Conservation (phyloP, 441 rosid species). For the Bruguiera hainesii region DNA sequence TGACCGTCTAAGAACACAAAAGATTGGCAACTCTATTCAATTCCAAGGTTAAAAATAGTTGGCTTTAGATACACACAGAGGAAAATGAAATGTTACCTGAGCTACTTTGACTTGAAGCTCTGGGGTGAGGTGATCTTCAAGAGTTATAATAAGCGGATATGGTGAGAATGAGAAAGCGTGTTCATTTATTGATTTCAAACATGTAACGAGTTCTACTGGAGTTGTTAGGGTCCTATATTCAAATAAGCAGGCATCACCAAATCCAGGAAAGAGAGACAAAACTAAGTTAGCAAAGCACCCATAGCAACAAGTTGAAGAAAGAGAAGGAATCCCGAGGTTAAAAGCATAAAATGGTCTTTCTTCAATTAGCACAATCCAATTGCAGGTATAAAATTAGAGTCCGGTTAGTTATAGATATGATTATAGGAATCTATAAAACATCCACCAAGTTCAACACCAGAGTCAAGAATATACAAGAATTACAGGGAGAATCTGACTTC, state of each 20-base stretch:
- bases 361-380: not conserved
- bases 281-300: not conserved
- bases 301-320: not conserved
- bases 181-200: conserved; percentile 64
- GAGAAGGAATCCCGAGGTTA: not conserved
- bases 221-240: conserved; percentile 71
- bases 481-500: not conserved
- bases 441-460: not conserved
- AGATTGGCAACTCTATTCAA: conserved; percentile 12
- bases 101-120: conserved; percentile 83
- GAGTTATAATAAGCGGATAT: conserved; percentile 83
- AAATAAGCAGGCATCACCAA: conserved; percentile 5
- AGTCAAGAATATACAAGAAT: too few relatives aligned
- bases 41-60: not conserved
- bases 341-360: not conserved
- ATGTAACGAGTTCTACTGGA: conserved; percentile 71
- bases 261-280: not conserved
- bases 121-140: conserved; percentile 92
- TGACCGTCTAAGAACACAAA: conserved; percentile 55
- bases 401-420: not conserved
- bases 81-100: conserved; percentile 39
- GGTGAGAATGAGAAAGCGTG: conserved; percentile 71
- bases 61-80: conserved; percentile 1
- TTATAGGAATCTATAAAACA: not conserved
- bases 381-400: not conserved